Percentiles rank a stretch among this genome's conserved stretches.
phyloP scores from a whole-genome alignment of 2,329 filamentous ascomycete species.

The Scedosporium boydii region DNA sequence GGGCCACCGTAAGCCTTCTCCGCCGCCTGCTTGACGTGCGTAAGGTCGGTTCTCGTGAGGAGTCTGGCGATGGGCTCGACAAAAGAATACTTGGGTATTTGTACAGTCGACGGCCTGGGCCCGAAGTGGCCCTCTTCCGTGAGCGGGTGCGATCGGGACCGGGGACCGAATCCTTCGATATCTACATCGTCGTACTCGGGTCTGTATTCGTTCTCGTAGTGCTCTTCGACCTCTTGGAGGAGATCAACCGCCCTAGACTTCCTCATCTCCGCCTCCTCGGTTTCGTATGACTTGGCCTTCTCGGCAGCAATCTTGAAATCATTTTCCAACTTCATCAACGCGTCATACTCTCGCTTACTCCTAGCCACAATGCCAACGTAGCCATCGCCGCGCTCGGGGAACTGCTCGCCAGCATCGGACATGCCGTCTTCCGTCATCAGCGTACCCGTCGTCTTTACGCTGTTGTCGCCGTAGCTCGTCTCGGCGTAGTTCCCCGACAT shows the following conservation, averaged over 20 bases:
- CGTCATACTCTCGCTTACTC: constrained; percentile 45
- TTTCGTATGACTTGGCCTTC: constrained; percentile 27
- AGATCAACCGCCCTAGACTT: constrained; percentile 19
- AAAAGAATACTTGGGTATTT: constrained; percentile 62
- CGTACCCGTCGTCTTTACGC: constrained; percentile 1
- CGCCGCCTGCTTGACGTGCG: constrained; percentile 66
- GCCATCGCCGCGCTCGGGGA: constrained; percentile 28
- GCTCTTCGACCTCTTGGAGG: constrained; percentile 21
- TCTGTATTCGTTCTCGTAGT: constrained; percentile 15
- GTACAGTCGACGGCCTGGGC: constrained; percentile 63
- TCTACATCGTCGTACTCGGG: constrained; percentile 23
- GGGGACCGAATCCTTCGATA: constrained; percentile 20
- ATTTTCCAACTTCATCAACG: constrained; percentile 43
- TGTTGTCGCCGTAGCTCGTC: not conserved
- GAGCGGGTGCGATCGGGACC: constrained; percentile 57
- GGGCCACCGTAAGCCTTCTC: constrained; percentile 67
- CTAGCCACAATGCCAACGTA: constrained; percentile 41
- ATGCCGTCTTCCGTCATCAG: constrained; percentile 19
- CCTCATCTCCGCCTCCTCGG: constrained; percentile 19
- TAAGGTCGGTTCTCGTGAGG: constrained; percentile 57
- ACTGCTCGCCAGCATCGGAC: constrained; percentile 27
- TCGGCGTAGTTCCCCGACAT: constrained; percentile 5
- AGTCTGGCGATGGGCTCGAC: constrained; percentile 61
- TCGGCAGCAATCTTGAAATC: constrained; percentile 42
- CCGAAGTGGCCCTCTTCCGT: constrained; percentile 67